phyloP scores from a whole-genome alignment of 169 alveolate species.

The Eimeria acervulina region DNA sequence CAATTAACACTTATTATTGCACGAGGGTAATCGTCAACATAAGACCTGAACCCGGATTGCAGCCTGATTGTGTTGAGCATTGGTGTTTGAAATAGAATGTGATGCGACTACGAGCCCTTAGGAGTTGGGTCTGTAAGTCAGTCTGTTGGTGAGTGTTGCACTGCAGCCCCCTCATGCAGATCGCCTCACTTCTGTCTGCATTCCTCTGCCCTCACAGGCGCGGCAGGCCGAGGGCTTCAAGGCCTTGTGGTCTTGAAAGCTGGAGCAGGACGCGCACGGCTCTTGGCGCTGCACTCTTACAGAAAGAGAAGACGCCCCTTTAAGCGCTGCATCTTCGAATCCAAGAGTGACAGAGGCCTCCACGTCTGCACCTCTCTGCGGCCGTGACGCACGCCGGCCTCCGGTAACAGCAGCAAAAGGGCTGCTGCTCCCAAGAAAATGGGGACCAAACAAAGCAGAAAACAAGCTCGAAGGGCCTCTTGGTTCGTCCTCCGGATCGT shows the following conservation, averaged over 20 bases:
- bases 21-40: background rate
- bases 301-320: constrained; percentile 33
- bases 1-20: background rate
- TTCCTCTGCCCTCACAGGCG: constrained; percentile 54
- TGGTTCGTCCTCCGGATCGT: background rate
- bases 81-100: background rate
- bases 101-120: background rate
- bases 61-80: background rate
- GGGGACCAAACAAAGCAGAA: constrained; percentile 23
- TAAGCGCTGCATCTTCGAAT: constrained; percentile 44
- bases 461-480: constrained; percentile 37
- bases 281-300: constrained; percentile 29
- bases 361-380: constrained; percentile 43
- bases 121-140: background rate
- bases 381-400: background rate
- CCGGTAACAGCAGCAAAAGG: constrained; percentile 10
- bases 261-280: constrained; percentile 36
- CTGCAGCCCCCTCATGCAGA: background rate
- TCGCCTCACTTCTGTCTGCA: constrained; percentile 63
- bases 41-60: background rate
- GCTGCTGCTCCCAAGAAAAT: background rate
- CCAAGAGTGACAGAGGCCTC: constrained; percentile 42
- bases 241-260: background rate
- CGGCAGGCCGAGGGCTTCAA: background rate
- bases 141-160: background rate